A percentile compares a stretch with the other conserved stretches of the same genome.
Evolutionary conservation across 2,329 filamentous ascomycete genomes (phyloP).

Genomic region (Alternaria gaisen): DNA sequence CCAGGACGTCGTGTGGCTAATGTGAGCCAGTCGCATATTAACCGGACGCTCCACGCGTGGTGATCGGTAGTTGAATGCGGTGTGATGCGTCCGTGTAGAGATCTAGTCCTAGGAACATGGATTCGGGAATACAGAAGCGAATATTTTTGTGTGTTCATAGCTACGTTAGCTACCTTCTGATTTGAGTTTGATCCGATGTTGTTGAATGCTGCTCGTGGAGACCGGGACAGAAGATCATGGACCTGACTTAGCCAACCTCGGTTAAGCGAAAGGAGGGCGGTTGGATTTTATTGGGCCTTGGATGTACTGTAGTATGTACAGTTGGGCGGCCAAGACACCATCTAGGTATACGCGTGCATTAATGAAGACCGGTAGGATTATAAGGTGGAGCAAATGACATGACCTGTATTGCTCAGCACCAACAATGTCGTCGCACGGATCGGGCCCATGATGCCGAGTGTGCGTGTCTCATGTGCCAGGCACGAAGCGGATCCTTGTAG

Average conservation of each 20-base stretch:
- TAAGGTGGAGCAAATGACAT: slow-evolving; percentile 11
- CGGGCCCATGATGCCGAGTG: slow-evolving; percentile 11
- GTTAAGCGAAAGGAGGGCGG: slow-evolving; percentile 1
- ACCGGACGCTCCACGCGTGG: background rate
- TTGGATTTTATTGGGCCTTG: background rate
- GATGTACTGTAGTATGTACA: background rate
- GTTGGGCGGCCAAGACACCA: slow-evolving; percentile 9
- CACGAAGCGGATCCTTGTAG: background rate
- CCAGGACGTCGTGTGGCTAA: slow-evolving; percentile 11
- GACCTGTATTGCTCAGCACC: slow-evolving; percentile 7
- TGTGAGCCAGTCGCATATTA: slow-evolving; percentile 6
- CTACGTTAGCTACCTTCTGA: background rate
- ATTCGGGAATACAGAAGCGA: background rate
- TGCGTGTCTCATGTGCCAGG: slow-evolving; percentile 1
- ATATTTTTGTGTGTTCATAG: background rate
- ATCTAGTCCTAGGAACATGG: background rate
- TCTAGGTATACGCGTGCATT: background rate
- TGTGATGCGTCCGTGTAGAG: background rate
- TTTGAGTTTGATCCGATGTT: background rate
- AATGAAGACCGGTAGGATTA: background rate
- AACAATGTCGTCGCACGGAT: slow-evolving; percentile 2
- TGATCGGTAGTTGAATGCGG: slow-evolving; percentile 8
- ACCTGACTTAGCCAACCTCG: background rate
- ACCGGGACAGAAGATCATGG: background rate
- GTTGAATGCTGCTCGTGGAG: background rate